Percentiles rank a stretch among this genome's conserved stretches.
Conservation (phyloP, 2,329 filamentous ascomycete species). For the Colletotrichum viniferum region DNA sequence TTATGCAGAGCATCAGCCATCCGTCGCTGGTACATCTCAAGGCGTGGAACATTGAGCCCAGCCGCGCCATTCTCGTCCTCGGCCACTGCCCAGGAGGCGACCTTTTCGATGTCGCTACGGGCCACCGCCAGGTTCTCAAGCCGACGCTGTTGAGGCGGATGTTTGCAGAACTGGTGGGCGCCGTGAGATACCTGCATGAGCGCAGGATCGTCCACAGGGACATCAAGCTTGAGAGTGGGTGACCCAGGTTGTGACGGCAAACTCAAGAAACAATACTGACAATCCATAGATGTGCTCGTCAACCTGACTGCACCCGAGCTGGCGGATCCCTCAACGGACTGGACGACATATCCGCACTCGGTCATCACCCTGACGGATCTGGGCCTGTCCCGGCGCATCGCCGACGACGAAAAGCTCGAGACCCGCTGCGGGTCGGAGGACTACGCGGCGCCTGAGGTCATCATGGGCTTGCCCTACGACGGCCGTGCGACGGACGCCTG, state of each 20-base stretch:
- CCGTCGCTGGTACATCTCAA: slow-evolving; percentile 90
- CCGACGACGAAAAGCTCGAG: slow-evolving; percentile 85
- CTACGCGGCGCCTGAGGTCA: slow-evolving; percentile 94
- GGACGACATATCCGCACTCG: slow-evolving; percentile 77
- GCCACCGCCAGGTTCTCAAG: slow-evolving; percentile 70
- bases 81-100: slow-evolving; percentile 95
- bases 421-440: slow-evolving; percentile 96
- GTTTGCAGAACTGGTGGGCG: slow-evolving; percentile 86
- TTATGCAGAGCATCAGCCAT: slow-evolving; percentile 86
- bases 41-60: slow-evolving; percentile 86
- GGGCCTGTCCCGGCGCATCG: slow-evolving; percentile 84
- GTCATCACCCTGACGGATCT: slow-evolving; percentile 90
- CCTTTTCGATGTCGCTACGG: slow-evolving; percentile 88
- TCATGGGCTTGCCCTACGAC: slow-evolving; percentile 94
- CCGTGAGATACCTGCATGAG: slow-evolving; percentile 84
- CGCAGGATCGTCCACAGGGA: slow-evolving; percentile 92
- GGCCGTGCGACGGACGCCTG: slow-evolving; percentile 91
- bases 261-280: slow-evolving; percentile 5
- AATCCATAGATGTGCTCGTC: slow-evolving; percentile 78
- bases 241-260: background rate
- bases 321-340: slow-evolving; percentile 66
- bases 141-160: slow-evolving; percentile 78
- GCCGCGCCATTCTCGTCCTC: slow-evolving; percentile 82
- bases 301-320: slow-evolving; percentile 77
- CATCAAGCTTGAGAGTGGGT: slow-evolving; percentile 93